Evolutionary conservation across 2,329 filamentous ascomycete genomes (phyloP).

Genomic region (Apiospora rasikravindrae): DNA sequence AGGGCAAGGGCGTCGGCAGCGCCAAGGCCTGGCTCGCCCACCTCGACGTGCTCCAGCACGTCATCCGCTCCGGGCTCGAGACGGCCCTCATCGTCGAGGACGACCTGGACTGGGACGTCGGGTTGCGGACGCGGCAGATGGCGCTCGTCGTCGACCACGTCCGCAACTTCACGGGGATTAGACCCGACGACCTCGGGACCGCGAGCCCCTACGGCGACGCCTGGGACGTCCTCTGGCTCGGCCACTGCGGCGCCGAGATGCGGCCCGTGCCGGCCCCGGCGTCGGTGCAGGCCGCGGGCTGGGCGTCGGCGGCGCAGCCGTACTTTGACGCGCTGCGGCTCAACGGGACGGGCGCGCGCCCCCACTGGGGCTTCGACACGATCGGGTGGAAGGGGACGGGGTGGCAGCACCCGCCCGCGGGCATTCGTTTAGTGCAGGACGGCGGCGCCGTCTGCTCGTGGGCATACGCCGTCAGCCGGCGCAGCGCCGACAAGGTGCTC

Average conservation of each 20-base stretch:
- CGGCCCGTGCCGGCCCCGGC: slow-evolving; percentile 31
- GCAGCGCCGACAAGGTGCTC: slow-evolving; percentile 41
- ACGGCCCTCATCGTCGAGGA: slow-evolving; percentile 47
- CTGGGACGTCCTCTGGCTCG: slow-evolving; percentile 46
- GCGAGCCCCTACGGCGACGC: slow-evolving; percentile 31
- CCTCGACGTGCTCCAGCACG: slow-evolving; percentile 37
- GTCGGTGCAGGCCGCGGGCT: slow-evolving; percentile 24
- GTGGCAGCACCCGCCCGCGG: slow-evolving; percentile 22
- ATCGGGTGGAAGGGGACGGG: background rate
- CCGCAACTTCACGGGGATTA: slow-evolving; percentile 33
- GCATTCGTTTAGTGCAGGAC: slow-evolving; percentile 34
- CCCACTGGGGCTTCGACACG: background rate
- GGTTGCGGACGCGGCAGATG: slow-evolving; percentile 38
- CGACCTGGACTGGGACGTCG: slow-evolving; percentile 47
- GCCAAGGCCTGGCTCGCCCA: slow-evolving; percentile 39
- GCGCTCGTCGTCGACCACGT: slow-evolving; percentile 37
- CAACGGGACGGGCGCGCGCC: background rate
- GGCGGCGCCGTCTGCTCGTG: slow-evolving; percentile 38
- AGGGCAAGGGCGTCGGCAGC: slow-evolving; percentile 27
- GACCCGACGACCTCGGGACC: slow-evolving; percentile 20
- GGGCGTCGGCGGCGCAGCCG: slow-evolving; percentile 23
- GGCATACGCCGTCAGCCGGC: slow-evolving; percentile 36
- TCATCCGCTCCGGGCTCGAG: slow-evolving; percentile 35
- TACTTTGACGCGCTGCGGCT: slow-evolving; percentile 10
- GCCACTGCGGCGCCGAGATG: slow-evolving; percentile 43